Evolutionary conservation across 2,329 filamentous ascomycete species (phyloP), one percentile per base, ranked within the genome.

Genomic region (Aspergillus pseudotamarii): DNA sequence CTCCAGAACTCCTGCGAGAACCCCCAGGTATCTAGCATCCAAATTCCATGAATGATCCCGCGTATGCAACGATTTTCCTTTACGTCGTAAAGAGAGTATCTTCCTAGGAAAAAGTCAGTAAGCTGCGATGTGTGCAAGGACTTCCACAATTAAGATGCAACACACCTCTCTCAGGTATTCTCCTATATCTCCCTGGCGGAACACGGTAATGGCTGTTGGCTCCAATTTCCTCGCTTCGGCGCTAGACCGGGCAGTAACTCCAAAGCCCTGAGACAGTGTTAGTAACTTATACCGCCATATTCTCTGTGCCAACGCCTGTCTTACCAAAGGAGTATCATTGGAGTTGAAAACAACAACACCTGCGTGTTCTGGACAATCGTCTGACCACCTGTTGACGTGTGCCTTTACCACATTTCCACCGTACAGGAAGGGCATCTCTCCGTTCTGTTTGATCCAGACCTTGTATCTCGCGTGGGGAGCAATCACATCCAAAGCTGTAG

Each of bases 371-470:
- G 94, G 94, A 72, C 91, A 94, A 82, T 98, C 94, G 73, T 97
- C 93, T 46, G 89, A 91, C 89, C 91, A 94, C 65, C 93, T 83
- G 23, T 92, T 92, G 21, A 95, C 87, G 76, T 93, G 91, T 36
- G 90, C 91, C 78, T 92, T 92, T 70, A 96, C 88, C 58, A 96
- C 85, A 78, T 98, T 94, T 62, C 92, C 92, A 59, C 95, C 95
- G 80, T 98, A 99, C 54, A 99, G 82, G 78, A 96, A 98, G 1
- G 95, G 94, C 93, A 97, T 97, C 74, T 96, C 94, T 69, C 95
- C 95, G 80, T 98, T 98, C 64, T 89, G 87, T 81, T 96, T 96
- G 70, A 99, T 90, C 93, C 94, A 98, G 71, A 98, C 89, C 87
- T 98, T 98, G 82, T 97, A 96, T 64, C 95, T 86, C 51, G 94